Evolutionary conservation across 805 yeast genomes (phyloP), one percentile per base, ranked within the genome.

Genomic region (Tetrapisispora arboricola): DNA sequence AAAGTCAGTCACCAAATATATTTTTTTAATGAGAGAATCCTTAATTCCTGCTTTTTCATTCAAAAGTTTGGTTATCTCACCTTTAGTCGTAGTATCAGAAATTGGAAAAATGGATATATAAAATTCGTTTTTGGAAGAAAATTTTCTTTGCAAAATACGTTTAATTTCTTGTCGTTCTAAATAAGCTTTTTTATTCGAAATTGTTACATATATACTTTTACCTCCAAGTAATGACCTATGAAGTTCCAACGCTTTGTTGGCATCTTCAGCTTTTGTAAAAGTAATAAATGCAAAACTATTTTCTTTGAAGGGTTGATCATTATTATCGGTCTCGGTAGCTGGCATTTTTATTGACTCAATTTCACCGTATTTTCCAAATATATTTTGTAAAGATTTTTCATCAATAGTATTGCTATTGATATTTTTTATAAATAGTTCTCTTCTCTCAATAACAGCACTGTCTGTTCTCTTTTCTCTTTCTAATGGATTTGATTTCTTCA

Each of bases 251-350:
- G 85, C 77, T 3, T 54, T 53, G 0, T 59, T 51, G 0, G 86
- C 83, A 3, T 67, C 70, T 1, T 64, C 67, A 8, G 58, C 53
- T 0, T 59, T 57, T 2, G 51, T 43, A 49, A 75, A 82, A 0
- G 73, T 64, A 0, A 84, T 60, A 52, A 84, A 82, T 0, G 80
- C 94, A 55, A 70, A 78, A 0, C 90, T 88, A 35, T 75, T 76
- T 51, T 78, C 71, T 20, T 32, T 32, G 0, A 88, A 88, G 34
- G 25, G 22, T 18, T 18, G 5, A 13, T 24, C 24, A 17, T 18
- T 8, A 7, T 63, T 51, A 1, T 58, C 62, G 11, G 32, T 28
- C 13, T 42, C 39, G 1, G 27, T 38, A 7, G n/a, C 31, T 7
- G 60, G 57, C 4, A 53, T 50, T 32, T 54, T 66, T 0, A 82